Evolutionary conservation across 2,329 filamentous ascomycete species (phyloP), one percentile per base, ranked within the genome.

Genomic region (Colletotrichum tropicicola): DNA sequence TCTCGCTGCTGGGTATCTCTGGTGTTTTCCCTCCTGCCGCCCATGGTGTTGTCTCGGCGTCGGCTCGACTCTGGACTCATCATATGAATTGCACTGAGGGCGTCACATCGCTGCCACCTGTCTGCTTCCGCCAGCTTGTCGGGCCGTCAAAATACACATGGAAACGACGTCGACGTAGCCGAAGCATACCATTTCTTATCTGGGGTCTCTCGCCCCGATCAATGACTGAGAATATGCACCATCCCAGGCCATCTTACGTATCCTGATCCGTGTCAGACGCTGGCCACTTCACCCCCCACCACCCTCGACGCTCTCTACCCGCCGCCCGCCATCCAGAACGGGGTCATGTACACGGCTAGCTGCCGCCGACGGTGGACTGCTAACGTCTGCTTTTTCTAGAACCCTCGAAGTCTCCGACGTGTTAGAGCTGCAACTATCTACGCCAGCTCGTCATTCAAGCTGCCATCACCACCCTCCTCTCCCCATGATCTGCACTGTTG

Each of bases 321-420:
- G 43, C 37, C 23, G 17, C 28, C 30, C 41, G 58, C 56, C 60
- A 28, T 54, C 35, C 48, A 43, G 8, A 39, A 53, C 35, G 6
- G 35, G 62, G 57, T 62, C 62, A 65, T 65, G 57, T 58, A 55
- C 32, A 61, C 57, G 37, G 57, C 54, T 63, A 63, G 59, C 45
- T 59, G 51, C 62, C 58, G 62, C 27, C 15, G 23, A 39, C 25
- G 35, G 35, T 61, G 32, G 27, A 55, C 23, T 55, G 23, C 49
- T 13, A 49, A 21, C 21, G 43, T 65, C 23, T 54, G 35, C 37
- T 13, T 39, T 44, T 65, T 51, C 43, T 56, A 62, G 58, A 62
- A 61, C 10, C 25, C 30, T 17, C 44, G 28, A 25, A 37, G 57
- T 65, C 57, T 51, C 21, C 44, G 41, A 25, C 28, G 28, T 39